Conservation (phyloP, 306 rosid genomes). For the Glycine soja region DNA sequence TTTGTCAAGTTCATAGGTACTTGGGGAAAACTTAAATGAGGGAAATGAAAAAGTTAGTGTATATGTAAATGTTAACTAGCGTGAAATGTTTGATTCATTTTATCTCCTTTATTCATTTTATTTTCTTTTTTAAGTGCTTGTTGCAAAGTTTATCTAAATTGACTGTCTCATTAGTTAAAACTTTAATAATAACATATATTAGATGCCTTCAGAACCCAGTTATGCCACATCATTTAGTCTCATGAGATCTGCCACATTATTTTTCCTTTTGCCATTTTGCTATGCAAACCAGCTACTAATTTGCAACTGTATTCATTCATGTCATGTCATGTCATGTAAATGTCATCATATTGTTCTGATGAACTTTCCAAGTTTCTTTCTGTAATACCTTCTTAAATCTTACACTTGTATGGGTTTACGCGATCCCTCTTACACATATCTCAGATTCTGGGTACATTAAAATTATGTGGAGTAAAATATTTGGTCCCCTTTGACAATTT, state of each 20-base stretch:
- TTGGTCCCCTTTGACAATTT: neutral
- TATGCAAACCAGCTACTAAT: neutral
- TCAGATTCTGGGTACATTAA: slow-evolving; percentile 5
- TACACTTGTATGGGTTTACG: slow-evolving; percentile 1
- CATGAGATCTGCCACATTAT: neutral
- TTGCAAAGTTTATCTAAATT: neutral
- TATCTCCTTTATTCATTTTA: neutral
- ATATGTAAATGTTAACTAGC: neutral
- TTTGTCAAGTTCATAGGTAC: no score
- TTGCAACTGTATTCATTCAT: slow-evolving; percentile 1
- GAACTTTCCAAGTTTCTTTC: slow-evolving; percentile 7
- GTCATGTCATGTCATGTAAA: neutral
- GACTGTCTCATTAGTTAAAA: slow-evolving; percentile 19
- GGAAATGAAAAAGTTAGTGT: neutral
- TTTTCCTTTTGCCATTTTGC: slow-evolving; percentile 14
- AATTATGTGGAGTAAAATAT: slow-evolving; percentile 25
- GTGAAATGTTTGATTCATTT: neutral
- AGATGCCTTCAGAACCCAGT: slow-evolving; percentile 6
- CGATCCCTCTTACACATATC: neutral
- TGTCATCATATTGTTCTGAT: neutral
- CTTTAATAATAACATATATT: slow-evolving; percentile 11
- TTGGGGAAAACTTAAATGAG: no score
- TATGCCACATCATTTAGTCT: no score
- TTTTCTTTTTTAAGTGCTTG: neutral
- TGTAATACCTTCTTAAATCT: neutral